Percentiles rank a stretch among this genome's conserved stretches.
Evolutionary conservation across 176 grass and related monocot genomes (phyloP).

Genomic region (Saccharum spontaneum): DNA sequence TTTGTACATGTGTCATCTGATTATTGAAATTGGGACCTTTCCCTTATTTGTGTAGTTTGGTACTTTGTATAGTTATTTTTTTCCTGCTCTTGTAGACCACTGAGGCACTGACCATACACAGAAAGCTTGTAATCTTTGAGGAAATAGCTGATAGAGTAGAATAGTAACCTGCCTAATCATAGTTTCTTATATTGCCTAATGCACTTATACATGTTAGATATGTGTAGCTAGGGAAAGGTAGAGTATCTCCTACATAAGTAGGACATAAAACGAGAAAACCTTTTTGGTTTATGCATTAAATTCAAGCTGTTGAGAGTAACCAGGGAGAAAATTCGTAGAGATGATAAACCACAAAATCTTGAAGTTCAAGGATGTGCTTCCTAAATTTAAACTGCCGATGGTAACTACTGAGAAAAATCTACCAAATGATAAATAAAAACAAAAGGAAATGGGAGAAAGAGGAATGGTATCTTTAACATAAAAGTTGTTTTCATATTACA

Average conservation of each 20-base stretch:
- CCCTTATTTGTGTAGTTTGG: neutral
- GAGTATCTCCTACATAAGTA: neutral
- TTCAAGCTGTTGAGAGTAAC: neutral
- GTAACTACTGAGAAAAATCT: too few relatives aligned
- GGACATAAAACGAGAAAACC: neutral
- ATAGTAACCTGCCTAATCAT: neutral
- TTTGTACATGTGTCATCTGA: neutral
- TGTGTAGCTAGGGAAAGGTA: neutral
- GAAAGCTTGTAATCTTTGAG: neutral
- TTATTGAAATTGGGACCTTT: constrained; percentile 6
- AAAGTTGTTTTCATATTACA: too few relatives aligned
- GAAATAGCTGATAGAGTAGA: neutral
- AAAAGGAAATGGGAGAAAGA: neutral
- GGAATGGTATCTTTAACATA: neutral
- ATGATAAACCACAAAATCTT: neutral
- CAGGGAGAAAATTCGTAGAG: neutral
- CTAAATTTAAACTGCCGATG: too few relatives aligned
- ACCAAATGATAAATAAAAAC: neutral
- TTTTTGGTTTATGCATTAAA: neutral
- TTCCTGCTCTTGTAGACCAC: neutral
- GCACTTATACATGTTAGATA: neutral
- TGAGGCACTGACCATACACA: neutral
- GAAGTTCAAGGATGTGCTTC: too few relatives aligned
- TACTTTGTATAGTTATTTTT: neutral
- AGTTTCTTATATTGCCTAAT: neutral